Percentiles rank a stretch among this genome's conserved stretches.
Conservation (phyloP, 2,329 filamentous ascomycete genomes). For the Colletotrichum plurivorum region DNA sequence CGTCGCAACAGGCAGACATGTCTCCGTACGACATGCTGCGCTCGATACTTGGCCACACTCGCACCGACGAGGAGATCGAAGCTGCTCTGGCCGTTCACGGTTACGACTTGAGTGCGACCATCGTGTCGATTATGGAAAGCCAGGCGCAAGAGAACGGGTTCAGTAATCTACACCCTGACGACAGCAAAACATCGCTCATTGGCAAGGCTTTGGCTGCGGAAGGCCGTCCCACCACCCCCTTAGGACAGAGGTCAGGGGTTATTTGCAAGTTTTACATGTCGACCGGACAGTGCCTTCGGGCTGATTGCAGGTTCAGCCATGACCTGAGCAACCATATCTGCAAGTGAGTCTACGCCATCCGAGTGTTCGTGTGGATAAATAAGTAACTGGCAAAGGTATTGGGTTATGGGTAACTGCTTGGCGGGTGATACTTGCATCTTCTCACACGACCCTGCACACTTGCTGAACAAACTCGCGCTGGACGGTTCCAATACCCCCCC, state of each 20-base stretch:
- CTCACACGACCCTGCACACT: conserved; percentile 91
- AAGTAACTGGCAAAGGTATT: conserved; percentile 74
- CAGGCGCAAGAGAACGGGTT: conserved; percentile 63
- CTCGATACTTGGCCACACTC: conserved; percentile 90
- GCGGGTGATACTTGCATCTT: conserved; percentile 96
- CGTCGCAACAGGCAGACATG: conserved; percentile 86
- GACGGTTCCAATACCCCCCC: conserved; percentile 78
- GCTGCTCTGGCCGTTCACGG: conserved; percentile 88
- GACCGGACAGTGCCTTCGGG: conserved; percentile 93
- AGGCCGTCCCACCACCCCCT: conserved; percentile 82
- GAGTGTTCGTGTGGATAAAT: background rate
- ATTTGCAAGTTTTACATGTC: conserved; percentile 98
- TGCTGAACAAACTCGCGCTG: conserved; percentile 85
- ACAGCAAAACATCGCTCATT: conserved; percentile 80
- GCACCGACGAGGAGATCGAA: conserved; percentile 95
- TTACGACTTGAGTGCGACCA: conserved; percentile 93
- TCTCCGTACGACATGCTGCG: conserved; percentile 98
- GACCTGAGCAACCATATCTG: conserved; percentile 96
- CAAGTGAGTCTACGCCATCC: conserved; percentile 78
- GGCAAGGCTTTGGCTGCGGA: conserved; percentile 90
- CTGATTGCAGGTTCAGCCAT: conserved; percentile 97
- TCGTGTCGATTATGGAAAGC: conserved; percentile 88
- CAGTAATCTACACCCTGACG: conserved; percentile 55
- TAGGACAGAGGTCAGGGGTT: conserved; percentile 83
- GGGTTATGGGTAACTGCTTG: conserved; percentile 95